Percentiles rank a stretch among this genome's conserved stretches.
Evolutionary conservation across 768 basidiomycete species (phyloP).

Genomic region (Hydnomerulius pinastri): DNA sequence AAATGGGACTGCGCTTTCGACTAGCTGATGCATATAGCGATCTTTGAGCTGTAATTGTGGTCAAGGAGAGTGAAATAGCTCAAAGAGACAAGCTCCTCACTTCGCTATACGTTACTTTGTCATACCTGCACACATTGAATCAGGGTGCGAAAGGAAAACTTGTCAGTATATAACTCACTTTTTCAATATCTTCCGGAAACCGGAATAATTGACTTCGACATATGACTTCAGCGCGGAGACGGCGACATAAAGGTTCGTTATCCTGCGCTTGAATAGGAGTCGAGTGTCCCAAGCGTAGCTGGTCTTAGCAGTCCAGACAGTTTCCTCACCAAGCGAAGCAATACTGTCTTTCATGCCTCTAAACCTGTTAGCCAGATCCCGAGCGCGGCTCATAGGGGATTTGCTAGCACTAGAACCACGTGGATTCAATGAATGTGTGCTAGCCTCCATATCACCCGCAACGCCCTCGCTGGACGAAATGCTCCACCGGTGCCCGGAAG

Average conservation of each 20-base stretch:
- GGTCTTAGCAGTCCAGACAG: slow-evolving; percentile 78
- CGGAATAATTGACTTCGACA: slow-evolving; percentile 89
- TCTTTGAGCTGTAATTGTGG: slow-evolving; percentile 61
- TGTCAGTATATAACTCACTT: slow-evolving; percentile 56
- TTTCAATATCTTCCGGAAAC: slow-evolving; percentile 93
- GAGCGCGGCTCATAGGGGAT: slow-evolving; percentile 38
- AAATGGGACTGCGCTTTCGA: slow-evolving; percentile 74
- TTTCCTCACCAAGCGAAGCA: slow-evolving; percentile 42
- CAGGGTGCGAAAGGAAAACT: background rate
- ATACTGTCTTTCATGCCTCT: slow-evolving; percentile 54
- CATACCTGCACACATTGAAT: slow-evolving; percentile 60
- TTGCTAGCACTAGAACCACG: slow-evolving; percentile 24
- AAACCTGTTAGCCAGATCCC: slow-evolving; percentile 48
- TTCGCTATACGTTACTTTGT: slow-evolving; percentile 85
- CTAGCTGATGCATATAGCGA: slow-evolving; percentile 67
- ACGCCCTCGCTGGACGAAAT: slow-evolving; percentile 51
- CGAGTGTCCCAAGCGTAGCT: slow-evolving; percentile 84
- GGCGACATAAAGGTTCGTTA: slow-evolving; percentile 79
- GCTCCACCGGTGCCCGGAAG: slow-evolving; percentile 35
- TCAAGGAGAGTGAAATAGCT: background rate
- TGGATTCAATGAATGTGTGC: slow-evolving; percentile 7
- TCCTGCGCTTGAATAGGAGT: slow-evolving; percentile 85
- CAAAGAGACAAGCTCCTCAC: slow-evolving; percentile 28
- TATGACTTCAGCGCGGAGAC: slow-evolving; percentile 80
- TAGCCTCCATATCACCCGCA: slow-evolving; percentile 36